A percentile compares a stretch with the other conserved stretches of the same genome.
Conservation (phyloP, 2,329 filamentous ascomycete species). For the Orbilia quercus region DNA sequence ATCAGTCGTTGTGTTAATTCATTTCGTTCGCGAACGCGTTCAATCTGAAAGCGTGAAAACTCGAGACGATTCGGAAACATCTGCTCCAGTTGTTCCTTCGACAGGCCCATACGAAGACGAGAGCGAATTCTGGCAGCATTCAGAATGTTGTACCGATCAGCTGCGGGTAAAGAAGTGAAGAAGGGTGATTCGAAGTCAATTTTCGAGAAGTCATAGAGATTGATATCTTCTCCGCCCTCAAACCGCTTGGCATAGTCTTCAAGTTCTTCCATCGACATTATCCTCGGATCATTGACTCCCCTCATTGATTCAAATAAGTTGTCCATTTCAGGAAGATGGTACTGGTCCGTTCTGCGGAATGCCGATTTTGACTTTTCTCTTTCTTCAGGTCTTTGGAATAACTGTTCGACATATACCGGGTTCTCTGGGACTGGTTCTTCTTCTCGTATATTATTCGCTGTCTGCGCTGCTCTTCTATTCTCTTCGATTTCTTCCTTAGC, state of each 20-base stretch:
- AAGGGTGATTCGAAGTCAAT: slow-evolving; percentile 98
- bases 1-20: slow-evolving; percentile 94
- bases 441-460: slow-evolving; percentile 33
- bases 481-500: slow-evolving; percentile 85
- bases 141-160: slow-evolving; percentile 95
- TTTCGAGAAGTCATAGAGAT: slow-evolving; percentile 76
- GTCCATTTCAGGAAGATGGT: slow-evolving; percentile 89
- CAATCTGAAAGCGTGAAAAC: slow-evolving; percentile 96
- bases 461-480: slow-evolving; percentile 65
- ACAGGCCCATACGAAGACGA: slow-evolving; percentile 91
- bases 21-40: slow-evolving; percentile 90
- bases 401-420: slow-evolving; percentile 90
- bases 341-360: slow-evolving; percentile 92
- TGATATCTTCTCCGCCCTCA: slow-evolving; percentile 87
- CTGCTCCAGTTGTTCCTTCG: slow-evolving; percentile 91
- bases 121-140: slow-evolving; percentile 91
- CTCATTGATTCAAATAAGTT: slow-evolving; percentile 81
- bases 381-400: slow-evolving; percentile 82
- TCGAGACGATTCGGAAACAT: slow-evolving; percentile 99
- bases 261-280: slow-evolving; percentile 95
- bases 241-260: slow-evolving; percentile 95
- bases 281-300: slow-evolving; percentile 87
- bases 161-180: slow-evolving; percentile 87
- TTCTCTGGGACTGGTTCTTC: slow-evolving; percentile 73
- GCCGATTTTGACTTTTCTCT: slow-evolving; percentile 73